Evolutionary conservation across 2,329 filamentous ascomycete species (phyloP).

Genomic region (Colletotrichum karsti): DNA sequence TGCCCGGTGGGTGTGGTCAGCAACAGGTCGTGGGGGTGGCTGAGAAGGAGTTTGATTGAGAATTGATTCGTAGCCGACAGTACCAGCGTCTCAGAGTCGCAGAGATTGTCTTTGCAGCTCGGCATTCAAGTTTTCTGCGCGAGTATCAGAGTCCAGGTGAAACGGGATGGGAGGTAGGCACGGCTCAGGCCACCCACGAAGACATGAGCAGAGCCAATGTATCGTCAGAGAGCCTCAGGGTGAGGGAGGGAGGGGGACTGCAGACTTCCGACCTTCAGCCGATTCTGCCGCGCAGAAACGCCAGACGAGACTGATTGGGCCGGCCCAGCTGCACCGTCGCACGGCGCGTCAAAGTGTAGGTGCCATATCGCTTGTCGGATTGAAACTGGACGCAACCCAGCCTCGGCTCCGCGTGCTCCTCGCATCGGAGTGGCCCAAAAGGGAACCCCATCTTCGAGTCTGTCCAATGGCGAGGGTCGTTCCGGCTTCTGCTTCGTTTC

Average conservation of each 20-base stretch:
- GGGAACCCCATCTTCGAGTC: background rate
- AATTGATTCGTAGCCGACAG: background rate
- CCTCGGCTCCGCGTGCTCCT: background rate
- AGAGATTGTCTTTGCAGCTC: background rate
- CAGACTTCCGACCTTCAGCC: conserved; percentile 8
- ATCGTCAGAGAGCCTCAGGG: background rate
- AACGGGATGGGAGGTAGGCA: background rate
- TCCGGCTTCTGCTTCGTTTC: background rate
- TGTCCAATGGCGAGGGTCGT: background rate
- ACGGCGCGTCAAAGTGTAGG: conserved; percentile 25
- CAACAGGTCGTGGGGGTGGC: background rate
- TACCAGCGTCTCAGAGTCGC: conserved; percentile 15
- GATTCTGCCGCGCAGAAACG: conserved; percentile 17
- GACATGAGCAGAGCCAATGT: background rate
- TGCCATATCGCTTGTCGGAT: conserved; percentile 9
- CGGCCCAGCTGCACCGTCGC: background rate
- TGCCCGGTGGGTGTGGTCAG: background rate
- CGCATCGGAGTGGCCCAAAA: conserved; percentile 18
- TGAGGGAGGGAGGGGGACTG: background rate
- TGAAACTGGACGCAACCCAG: background rate
- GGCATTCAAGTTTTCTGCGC: background rate
- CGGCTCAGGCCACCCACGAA: background rate
- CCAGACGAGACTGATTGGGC: conserved; percentile 1
- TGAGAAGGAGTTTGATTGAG: background rate
- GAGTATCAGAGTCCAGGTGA: conserved; percentile 25